Evolutionary conservation across 2,329 filamentous ascomycete species (phyloP), one percentile per base, ranked within the genome.

Genomic region (Diaporthe ilicicola): DNA sequence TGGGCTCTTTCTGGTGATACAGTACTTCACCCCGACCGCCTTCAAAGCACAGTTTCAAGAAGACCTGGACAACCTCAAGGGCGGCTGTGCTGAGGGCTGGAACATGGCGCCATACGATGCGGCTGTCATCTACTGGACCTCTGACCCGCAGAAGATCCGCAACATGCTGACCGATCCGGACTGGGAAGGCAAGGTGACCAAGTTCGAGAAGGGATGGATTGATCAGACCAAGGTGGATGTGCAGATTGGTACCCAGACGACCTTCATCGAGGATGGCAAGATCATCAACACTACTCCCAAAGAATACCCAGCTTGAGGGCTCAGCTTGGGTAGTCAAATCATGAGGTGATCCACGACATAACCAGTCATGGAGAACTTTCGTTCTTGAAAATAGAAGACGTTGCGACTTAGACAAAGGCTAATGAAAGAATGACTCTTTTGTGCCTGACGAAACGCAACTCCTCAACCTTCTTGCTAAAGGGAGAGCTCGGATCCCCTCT

Each of bases 61-160:
- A 5, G 69, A 75, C 61, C 64, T 75, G 13, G 71, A 75, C 6
- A 37, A 74, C 0, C 24, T 72, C 10, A 74, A 73, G 59, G 64
- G 68, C 6, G 62, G 48, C 3, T 67, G 42, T 17, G 54, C 48
- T 46, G 22, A 9, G 56, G 73, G 73, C 10, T 74, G 70, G 70
- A 74, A 72, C 46, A 72, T 75, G 64, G 69, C 73, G 22, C 71
- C 71, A 4, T 72, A 72, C 29, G 72, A 75, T 15, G 71, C 67
- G 19, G 70, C 71, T 13, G 42, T 55, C 13, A 72, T 72, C 39
- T 75, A 74, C 64, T 75, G 73, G 71, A 53, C 69, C 1, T 50
- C 42, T 10, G 68, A 72, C 24, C 51, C 59, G 1, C 65, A 75
- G 80, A 73, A 73, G 51, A 13, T 75, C 29, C 67, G 71, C n/a